These are phyloP conservation scores for Lactarius psammicola DNA, from an alignment of 768 basidiomycete species.

Conservation along the genomic window DNA sequence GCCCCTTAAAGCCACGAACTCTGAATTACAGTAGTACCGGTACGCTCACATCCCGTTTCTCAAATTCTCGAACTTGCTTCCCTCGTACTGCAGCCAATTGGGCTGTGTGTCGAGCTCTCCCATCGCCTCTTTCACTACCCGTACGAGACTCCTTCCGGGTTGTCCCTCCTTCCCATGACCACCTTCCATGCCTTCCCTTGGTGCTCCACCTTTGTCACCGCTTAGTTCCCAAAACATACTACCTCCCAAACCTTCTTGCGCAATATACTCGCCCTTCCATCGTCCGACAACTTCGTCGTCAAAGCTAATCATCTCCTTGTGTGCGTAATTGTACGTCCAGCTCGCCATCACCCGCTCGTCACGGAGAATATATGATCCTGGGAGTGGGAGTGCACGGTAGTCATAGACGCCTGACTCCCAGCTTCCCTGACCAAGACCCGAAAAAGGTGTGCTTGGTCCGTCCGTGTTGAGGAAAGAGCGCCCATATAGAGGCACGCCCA, in stretches of 20 bases:
- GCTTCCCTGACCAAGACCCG: constrained; percentile 79
- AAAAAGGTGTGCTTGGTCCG: constrained; percentile 78
- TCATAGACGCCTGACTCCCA: constrained; percentile 95
- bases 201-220: constrained; percentile 69
- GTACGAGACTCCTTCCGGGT: constrained; percentile 68
- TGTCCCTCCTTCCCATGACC: constrained; percentile 74
- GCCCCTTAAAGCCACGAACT: neutral
- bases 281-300: constrained; percentile 67
- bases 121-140: constrained; percentile 55
- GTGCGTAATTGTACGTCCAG: constrained; percentile 77
- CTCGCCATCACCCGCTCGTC: constrained; percentile 72
- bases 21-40: neutral
- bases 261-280: constrained; percentile 82
- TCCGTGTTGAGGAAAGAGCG: constrained; percentile 83
- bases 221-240: constrained; percentile 95
- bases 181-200: constrained; percentile 68
- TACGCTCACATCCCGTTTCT: constrained; percentile 56
- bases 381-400: constrained; percentile 84
- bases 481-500: constrained; percentile 94
- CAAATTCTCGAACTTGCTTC: constrained; percentile 80
- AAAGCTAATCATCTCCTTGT: constrained; percentile 79
- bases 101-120: constrained; percentile 32
- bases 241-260: constrained; percentile 72
- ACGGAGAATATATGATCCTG: constrained; percentile 60
- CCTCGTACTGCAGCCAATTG: constrained; percentile 83